These are phyloP conservation scores for Annulohypoxylon bovei DNA, from an alignment of 495 filamentous ascomycete species.

Conservation along the genomic window DNA sequence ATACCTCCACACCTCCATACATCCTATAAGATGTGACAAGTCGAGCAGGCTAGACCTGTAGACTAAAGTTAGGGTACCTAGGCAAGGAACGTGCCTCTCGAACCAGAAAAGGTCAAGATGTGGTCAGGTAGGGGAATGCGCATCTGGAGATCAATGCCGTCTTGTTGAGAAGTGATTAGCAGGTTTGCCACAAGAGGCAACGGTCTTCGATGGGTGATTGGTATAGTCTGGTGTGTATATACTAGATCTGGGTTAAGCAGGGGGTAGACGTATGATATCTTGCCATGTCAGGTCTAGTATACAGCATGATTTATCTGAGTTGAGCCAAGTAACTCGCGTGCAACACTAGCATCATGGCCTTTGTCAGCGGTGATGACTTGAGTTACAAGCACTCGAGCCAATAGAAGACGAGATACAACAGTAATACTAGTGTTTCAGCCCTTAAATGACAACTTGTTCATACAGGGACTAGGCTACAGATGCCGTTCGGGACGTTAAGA, in stretches of 20 bases:
- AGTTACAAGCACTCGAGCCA: constrained; percentile 8
- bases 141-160: constrained; percentile 49
- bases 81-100: constrained; percentile 41
- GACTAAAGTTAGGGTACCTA: constrained; percentile 26
- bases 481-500: constrained; percentile 38
- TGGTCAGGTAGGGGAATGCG: constrained; percentile 42
- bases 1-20: constrained; percentile 45
- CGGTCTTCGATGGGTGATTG: constrained; percentile 26
- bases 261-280: constrained; percentile 42
- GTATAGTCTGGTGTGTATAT: constrained; percentile 31
- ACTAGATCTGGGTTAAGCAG: constrained; percentile 31
- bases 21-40: constrained; percentile 40
- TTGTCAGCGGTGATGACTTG: constrained; percentile 19
- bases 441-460: constrained; percentile 1
- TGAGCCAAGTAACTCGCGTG: constrained; percentile 31
- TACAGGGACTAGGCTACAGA: constrained; percentile 29
- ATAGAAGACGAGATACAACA: constrained; percentile 9
- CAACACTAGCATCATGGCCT: constrained; percentile 26
- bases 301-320: constrained; percentile 39
- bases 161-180: constrained; percentile 37
- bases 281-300: constrained; percentile 40
- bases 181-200: constrained; percentile 34
- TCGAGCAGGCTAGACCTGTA: constrained; percentile 39
- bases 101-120: constrained; percentile 35
- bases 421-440: constrained; percentile 36